phyloP scores from a whole-genome alignment of 495 filamentous ascomycete species.

The Penicillium atrosanguineum region DNA sequence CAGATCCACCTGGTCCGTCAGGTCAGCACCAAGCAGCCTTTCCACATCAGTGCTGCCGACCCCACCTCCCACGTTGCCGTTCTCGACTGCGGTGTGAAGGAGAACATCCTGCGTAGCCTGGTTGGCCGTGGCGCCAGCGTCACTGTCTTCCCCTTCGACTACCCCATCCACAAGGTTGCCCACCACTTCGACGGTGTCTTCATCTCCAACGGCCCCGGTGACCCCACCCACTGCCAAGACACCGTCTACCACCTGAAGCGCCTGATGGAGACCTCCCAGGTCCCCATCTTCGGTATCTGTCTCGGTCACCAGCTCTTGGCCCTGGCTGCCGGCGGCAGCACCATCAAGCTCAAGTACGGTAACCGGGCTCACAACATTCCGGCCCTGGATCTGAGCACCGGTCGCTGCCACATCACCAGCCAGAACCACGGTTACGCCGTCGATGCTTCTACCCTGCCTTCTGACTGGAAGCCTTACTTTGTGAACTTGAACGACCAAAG shows the following conservation, averaged over 20 bases:
- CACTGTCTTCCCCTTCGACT: slow-evolving; percentile 93
- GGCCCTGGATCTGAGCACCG: slow-evolving; percentile 87
- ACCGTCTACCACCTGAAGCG: slow-evolving; percentile 87
- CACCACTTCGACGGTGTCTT: slow-evolving; percentile 98
- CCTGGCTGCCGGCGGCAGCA: slow-evolving; percentile 78
- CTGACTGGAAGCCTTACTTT: slow-evolving; percentile 95
- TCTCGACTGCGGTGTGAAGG: slow-evolving; percentile 98
- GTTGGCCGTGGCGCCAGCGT: slow-evolving; percentile 84
- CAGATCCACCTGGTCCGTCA: slow-evolving; percentile 93
- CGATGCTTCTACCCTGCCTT: slow-evolving; percentile 75
- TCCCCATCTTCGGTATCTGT: slow-evolving; percentile 97
- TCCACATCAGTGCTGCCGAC: slow-evolving; percentile 78
- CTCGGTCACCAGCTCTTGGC: slow-evolving; percentile 81
- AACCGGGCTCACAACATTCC: slow-evolving; percentile 99
- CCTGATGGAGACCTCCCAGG: slow-evolving; percentile 83
- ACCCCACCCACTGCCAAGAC: slow-evolving; percentile 91
- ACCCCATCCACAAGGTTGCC: slow-evolving; percentile 95
- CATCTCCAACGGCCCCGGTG: slow-evolving; percentile 94
- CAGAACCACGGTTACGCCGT: slow-evolving; percentile 99
- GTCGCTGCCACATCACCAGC: slow-evolving; percentile 95
- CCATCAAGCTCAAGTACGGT: slow-evolving; percentile 94
- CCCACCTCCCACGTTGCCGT: slow-evolving; percentile 89
- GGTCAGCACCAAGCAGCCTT: slow-evolving; percentile 96
- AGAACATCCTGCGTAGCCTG: slow-evolving; percentile 95
- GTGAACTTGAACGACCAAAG: slow-evolving; percentile 93